Conservation (phyloP, 2,329 filamentous ascomycete species). For the Claviceps monticola region DNA sequence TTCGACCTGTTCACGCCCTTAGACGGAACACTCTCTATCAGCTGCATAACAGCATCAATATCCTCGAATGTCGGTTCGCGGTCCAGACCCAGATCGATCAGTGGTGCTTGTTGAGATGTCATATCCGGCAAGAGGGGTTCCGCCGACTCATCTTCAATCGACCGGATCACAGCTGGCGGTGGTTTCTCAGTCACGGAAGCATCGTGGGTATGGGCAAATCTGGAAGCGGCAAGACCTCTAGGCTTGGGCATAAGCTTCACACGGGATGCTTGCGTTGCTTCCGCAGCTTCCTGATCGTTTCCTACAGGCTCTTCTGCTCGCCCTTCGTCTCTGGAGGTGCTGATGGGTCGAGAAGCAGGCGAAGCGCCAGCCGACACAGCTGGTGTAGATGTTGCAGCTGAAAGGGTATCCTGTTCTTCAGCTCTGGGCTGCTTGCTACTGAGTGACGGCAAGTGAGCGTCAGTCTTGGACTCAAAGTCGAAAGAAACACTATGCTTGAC, state of each 20-base stretch:
- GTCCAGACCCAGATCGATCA: conserved; percentile 7
- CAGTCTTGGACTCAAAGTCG: conserved; percentile 39
- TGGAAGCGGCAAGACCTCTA: conserved; percentile 29
- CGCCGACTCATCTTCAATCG: conserved; percentile 14
- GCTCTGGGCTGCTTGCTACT: conserved; percentile 26
- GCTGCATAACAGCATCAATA: conserved; percentile 84
- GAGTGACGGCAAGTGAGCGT: conserved; percentile 36
- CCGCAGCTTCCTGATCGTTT: not conserved
- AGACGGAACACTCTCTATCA: conserved; percentile 59
- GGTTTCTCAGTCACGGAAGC: conserved; percentile 10
- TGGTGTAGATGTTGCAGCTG: conserved; percentile 50
- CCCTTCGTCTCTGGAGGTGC: conserved; percentile 1
- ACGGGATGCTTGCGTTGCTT: conserved; percentile 11
- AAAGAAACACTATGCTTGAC: conserved; percentile 38
- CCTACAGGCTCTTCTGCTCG: not conserved
- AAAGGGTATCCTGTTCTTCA: conserved; percentile 37
- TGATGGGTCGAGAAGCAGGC: conserved; percentile 10
- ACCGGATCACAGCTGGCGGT: conserved; percentile 15
- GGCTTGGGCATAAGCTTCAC: conserved; percentile 23
- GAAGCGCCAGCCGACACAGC: conserved; percentile 40
- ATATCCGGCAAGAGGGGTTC: not conserved
- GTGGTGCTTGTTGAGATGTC: not conserved
- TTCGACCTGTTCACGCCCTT: conserved; percentile 56
- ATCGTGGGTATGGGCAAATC: conserved; percentile 28
- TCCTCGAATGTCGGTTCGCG: conserved; percentile 55